These are phyloP conservation scores for Rhamnella rubrinervis DNA, from an alignment of 331 rosid genomes.

Conservation along the genomic window DNA sequence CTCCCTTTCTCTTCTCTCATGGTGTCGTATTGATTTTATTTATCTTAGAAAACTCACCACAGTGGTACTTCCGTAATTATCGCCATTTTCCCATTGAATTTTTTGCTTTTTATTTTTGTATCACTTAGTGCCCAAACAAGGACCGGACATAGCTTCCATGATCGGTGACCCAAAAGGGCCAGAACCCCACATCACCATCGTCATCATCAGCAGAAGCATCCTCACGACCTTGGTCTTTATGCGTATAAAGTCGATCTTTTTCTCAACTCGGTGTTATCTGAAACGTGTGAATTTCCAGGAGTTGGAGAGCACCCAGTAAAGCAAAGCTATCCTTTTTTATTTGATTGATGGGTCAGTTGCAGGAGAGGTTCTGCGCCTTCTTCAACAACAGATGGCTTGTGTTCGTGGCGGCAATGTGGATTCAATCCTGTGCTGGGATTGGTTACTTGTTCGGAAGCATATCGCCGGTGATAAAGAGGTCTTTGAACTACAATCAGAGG, in stretches of 20 bases:
- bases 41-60: too few species aligned
- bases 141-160: background rate
- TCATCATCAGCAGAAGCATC: background rate
- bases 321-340: too few species aligned
- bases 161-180: background rate
- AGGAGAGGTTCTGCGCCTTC: constrained; percentile 28
- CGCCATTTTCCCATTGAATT: background rate
- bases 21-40: too few species aligned
- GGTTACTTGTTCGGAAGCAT: constrained; percentile 87
- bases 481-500: constrained; percentile 68
- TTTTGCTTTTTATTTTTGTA: background rate
- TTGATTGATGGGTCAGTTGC: constrained; percentile 10
- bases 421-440: constrained; percentile 56
- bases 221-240: background rate
- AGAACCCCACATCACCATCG: background rate
- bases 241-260: background rate
- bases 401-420: constrained; percentile 47
- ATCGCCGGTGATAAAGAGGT: constrained; percentile 73
- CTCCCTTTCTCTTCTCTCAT: too few species aligned
- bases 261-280: background rate
- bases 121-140: background rate
- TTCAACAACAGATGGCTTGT: constrained; percentile 42
- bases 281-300: too few species aligned
- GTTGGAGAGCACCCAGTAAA: too few species aligned
- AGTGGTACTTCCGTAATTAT: background rate